Percentiles rank a stretch among this genome's conserved stretches.
These are phyloP conservation scores for Diplogelasinospora grovesii DNA, from an alignment of 495 filamentous ascomycete species.

Conservation along the genomic window DNA sequence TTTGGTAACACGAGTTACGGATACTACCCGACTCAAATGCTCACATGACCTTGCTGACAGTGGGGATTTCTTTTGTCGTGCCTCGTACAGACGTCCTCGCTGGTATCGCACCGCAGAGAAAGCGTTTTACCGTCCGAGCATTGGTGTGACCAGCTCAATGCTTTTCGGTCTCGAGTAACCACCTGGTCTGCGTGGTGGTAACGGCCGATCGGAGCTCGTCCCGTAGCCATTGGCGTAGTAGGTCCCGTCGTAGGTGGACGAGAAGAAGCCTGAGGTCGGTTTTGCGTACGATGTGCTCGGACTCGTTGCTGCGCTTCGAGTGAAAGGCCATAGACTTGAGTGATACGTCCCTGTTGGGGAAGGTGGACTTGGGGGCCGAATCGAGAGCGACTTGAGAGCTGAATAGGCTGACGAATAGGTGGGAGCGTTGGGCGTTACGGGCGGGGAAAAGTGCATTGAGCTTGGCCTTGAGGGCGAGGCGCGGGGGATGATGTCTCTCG, in stretches of 20 bases:
- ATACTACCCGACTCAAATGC: not conserved
- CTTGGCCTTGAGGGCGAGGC: slow-evolving; percentile 43
- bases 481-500: slow-evolving; percentile 44
- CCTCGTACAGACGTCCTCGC: not conserved
- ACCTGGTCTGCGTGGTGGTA: slow-evolving; percentile 36
- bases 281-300: slow-evolving; percentile 41
- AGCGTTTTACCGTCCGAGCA: slow-evolving; percentile 39
- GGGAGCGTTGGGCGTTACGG: slow-evolving; percentile 30
- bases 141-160: slow-evolving; percentile 45
- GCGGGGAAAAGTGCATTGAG: slow-evolving; percentile 34
- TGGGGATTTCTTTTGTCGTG: not conserved
- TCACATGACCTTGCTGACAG: not conserved
- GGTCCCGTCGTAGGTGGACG: slow-evolving; percentile 41
- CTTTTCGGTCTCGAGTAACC: slow-evolving; percentile 44
- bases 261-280: slow-evolving; percentile 27
- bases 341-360: slow-evolving; percentile 31
- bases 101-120: not conserved
- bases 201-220: slow-evolving; percentile 34
- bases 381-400: slow-evolving; percentile 38
- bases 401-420: slow-evolving; percentile 35
- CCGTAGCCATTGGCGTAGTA: slow-evolving; percentile 29
- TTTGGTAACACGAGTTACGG: not conserved
- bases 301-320: slow-evolving; percentile 37
- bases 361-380: slow-evolving; percentile 41
- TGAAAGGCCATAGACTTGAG: slow-evolving; percentile 38